Base-by-base conservation (phyloP, 108 stramenopile species). In the Hondaea fermentalgiana region DNA sequence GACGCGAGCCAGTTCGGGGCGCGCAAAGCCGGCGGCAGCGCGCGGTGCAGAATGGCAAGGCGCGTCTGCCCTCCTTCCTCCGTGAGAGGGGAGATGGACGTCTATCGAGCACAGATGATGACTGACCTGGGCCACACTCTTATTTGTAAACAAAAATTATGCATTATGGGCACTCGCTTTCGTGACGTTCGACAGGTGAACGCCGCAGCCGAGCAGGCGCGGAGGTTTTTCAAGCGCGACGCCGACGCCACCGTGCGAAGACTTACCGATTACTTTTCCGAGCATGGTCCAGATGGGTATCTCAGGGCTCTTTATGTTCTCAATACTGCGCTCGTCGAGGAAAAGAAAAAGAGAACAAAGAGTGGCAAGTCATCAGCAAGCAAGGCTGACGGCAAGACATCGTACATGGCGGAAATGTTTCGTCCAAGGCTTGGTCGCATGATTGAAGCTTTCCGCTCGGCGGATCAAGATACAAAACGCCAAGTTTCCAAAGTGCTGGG, bases 401-500 rank as follows among this genome's bases (percentile, higher is more conserved):
- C 64, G 23, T 83, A 83, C 76, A 53, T 83, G 76, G 76, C 76
- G 6, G 76, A 83, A 23, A 83, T 83, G 76, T 53, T 83, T 3
- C n/a, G 25, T 8, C 6, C 76, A 12, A 83, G 51, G 23, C 45
- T 83, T 12, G 19, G 19, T 53, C 49, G 76, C 76, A 53, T 83
- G 76, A 83, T 83, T 17, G 76, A 83, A 23, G 51, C 49, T 17
- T 83, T 83, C 4, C 51, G 23, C 0, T 12, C 51, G 3, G 12
- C 76, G 49, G 3, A 47, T 6, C n/a, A 6, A 12, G 28, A 83
- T 17, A 28, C 19, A 6, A 83, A 83, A 28, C 49, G 51, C 49
- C 76, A 83, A 45, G 76, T 83, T 0, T 47, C 51, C 76, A 83
- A 83, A 45, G 76, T 83, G 12, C 76, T 83, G 10, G 76, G 49